Evolutionary conservation across 345 rosid species (phyloP).

Genomic region (Populus euphratica): DNA sequence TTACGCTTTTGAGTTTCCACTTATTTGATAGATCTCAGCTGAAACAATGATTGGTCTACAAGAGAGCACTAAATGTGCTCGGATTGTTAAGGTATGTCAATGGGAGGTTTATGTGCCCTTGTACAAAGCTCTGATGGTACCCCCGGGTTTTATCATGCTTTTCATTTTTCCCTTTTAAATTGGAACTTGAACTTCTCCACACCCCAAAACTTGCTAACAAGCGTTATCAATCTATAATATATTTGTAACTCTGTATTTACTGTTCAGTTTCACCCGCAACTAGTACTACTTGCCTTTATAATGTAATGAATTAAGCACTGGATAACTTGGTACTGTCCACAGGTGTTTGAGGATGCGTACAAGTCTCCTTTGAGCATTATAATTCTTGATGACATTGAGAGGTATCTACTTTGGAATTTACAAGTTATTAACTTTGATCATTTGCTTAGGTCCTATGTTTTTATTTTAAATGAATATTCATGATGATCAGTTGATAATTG

Average conservation of each 20-base stretch:
- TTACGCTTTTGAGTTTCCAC: background rate
- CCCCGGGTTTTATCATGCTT: background rate
- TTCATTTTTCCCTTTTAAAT: background rate
- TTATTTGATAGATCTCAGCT: slow-evolving; percentile 66
- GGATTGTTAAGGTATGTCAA: slow-evolving; percentile 75
- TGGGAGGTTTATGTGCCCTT: background rate
- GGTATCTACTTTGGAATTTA: slow-evolving; percentile 35
- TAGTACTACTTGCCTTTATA: slow-evolving; percentile 3
- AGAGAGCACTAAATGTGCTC: slow-evolving; percentile 95
- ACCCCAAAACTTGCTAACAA: background rate
- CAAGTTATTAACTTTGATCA: background rate
- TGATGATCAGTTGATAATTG: background rate
- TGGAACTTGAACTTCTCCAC: background rate
- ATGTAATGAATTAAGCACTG: background rate
- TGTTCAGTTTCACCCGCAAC: slow-evolving; percentile 11
- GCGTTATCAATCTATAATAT: background rate
- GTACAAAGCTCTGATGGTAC: background rate
- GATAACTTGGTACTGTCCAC: slow-evolving; percentile 8
- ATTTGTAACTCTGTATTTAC: slow-evolving; percentile 5
- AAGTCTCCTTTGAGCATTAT: slow-evolving; percentile 95
- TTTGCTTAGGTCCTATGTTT: background rate
- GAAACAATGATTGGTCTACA: slow-evolving; percentile 96
- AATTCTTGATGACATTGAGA: slow-evolving; percentile 94
- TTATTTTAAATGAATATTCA: background rate
- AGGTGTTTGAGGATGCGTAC: slow-evolving; percentile 99